Evolutionary conservation across 305 asterid genomes (phyloP).

Genomic region (Plantago rigida): DNA sequence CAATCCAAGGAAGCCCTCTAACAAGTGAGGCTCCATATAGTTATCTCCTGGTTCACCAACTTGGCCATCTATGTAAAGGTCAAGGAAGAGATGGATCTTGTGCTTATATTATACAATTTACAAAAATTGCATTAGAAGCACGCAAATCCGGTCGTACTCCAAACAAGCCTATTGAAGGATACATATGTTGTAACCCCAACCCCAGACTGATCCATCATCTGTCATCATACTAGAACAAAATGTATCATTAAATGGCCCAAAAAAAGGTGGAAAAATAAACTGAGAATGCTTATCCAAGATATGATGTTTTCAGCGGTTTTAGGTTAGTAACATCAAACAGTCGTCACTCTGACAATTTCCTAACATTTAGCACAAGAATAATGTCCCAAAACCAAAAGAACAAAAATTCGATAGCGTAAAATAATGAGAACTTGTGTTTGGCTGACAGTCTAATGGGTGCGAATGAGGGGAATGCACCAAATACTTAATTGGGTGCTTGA

Average conservation of each 20-base stretch:
- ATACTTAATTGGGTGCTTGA: too few species aligned
- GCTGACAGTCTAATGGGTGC: too few species aligned
- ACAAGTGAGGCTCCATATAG: conserved; percentile 41
- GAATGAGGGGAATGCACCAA: too few species aligned
- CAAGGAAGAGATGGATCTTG: conserved; percentile 32
- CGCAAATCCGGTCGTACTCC: background rate
- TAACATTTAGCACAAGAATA: too few species aligned
- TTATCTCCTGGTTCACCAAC: conserved; percentile 56
- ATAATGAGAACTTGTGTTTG: too few species aligned
- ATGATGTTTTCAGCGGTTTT: background rate
- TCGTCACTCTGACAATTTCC: too few species aligned
- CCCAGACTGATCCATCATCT: conserved; percentile 94
- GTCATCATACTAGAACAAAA: conserved; percentile 31
- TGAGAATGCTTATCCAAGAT: conserved; percentile 2
- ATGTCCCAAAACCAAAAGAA: too few species aligned
- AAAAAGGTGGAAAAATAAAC: background rate
- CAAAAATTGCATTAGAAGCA: too few species aligned
- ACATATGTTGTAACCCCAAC: conserved; percentile 83
- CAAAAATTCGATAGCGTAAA: too few species aligned
- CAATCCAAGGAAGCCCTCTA: conserved; percentile 56
- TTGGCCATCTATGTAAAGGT: conserved; percentile 72
- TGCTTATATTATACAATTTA: too few species aligned
- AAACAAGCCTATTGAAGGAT: conserved; percentile 42
- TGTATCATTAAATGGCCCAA: background rate
- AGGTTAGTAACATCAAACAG: too few species aligned